Evolutionary conservation across 169 alveolate genomes (phyloP).

Genomic region (Eimeria maxima): DNA sequence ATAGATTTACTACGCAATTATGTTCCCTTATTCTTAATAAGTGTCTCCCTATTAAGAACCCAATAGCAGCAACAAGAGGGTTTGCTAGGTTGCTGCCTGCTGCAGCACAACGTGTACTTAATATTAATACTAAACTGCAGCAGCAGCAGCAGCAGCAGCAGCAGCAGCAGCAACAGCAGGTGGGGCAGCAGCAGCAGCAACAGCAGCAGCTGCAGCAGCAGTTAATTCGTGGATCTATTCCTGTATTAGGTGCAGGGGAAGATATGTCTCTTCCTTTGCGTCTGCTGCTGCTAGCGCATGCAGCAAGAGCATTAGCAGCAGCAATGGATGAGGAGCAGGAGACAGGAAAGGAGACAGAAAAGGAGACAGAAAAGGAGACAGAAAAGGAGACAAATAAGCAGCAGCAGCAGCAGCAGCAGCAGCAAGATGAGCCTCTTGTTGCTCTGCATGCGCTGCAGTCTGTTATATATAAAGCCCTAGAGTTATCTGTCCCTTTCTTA

Average conservation of each 20-base stretch:
- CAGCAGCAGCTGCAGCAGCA: slow-evolving; percentile 69
- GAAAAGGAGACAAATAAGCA: background rate
- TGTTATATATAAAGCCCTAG: slow-evolving; percentile 10
- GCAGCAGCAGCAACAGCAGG: slow-evolving; percentile 53
- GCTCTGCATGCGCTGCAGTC: slow-evolving; percentile 57
- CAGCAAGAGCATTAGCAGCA: background rate
- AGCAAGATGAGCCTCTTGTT: slow-evolving; percentile 10
- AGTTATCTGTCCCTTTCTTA: slow-evolving; percentile 4
- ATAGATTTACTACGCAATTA: background rate
- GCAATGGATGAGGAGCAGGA: slow-evolving; percentile 6
- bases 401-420: background rate
- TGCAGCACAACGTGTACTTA: background rate
- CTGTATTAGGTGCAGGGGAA: slow-evolving; percentile 3
- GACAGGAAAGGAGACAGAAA: background rate
- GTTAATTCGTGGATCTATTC: slow-evolving; percentile 18
- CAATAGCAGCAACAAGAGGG: background rate
- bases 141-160: background rate
- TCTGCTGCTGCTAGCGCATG: slow-evolving; percentile 43
- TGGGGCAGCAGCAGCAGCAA: slow-evolving; percentile 69
- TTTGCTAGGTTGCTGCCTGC: slow-evolving; percentile 25
- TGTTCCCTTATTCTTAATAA: background rate
- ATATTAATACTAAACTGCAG: background rate
- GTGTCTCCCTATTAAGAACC: background rate
- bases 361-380: background rate
- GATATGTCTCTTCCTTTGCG: slow-evolving; percentile 41